phyloP scores from a whole-genome alignment of 2,329 filamentous ascomycete species.

The Zelopaecilomyces penicillatus region DNA sequence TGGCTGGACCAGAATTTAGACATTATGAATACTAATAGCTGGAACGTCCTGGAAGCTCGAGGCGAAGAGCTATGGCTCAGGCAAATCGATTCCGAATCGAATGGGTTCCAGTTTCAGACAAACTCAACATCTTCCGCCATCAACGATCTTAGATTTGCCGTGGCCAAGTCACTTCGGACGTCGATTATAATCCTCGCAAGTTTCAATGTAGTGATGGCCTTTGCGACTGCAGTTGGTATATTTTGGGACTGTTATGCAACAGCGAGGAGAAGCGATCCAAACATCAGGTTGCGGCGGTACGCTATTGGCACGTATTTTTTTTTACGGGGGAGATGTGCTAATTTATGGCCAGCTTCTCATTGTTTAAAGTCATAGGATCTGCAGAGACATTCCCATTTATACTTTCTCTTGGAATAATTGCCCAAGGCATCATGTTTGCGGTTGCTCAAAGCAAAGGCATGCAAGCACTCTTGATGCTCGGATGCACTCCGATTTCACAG shows the following conservation, averaged over 20 bases:
- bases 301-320: not conserved
- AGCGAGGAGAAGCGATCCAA: conserved; percentile 31
- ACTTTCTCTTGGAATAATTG: conserved; percentile 46
- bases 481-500: conserved; percentile 47
- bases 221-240: conserved; percentile 48
- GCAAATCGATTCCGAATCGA: not conserved
- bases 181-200: conserved; percentile 53
- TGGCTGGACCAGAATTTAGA: no score
- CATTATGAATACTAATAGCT: conserved; percentile 8
- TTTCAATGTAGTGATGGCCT: conserved; percentile 53
- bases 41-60: conserved; percentile 5
- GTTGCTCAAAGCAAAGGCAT: conserved; percentile 49
- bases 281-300: conserved; percentile 34
- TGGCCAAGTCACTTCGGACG: conserved; percentile 49
- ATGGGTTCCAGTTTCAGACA: conserved; percentile 22
- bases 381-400: conserved; percentile 47
- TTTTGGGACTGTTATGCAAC: conserved; percentile 46
- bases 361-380: conserved; percentile 36
- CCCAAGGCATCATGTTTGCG: conserved; percentile 51
- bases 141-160: conserved; percentile 43
- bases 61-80: conserved; percentile 11
- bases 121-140: conserved; percentile 40
- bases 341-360: conserved; percentile 22
- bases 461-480: conserved; percentile 38
- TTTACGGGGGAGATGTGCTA: conserved; percentile 1